phyloP scores from a whole-genome alignment of 441 rosid genomes.

The Geranium incanum region DNA sequence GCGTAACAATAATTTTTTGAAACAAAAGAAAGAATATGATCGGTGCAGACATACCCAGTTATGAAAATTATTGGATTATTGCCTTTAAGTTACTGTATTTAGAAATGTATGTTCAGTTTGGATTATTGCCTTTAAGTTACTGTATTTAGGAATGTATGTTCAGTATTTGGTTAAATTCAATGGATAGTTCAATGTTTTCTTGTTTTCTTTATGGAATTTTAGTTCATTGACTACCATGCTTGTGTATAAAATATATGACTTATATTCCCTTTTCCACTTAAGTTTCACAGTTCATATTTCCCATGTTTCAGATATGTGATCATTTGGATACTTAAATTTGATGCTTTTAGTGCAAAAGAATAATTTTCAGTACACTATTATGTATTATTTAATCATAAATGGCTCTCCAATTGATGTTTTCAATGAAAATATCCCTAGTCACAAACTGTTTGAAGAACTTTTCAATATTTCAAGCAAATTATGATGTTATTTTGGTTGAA shows the following conservation, averaged over 20 bases:
- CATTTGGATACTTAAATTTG: no score
- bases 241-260: background rate
- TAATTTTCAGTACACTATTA: background rate
- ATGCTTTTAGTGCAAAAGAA: background rate
- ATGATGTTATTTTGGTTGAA: background rate
- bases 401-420: background rate
- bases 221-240: background rate
- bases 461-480: no score
- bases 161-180: conserved; percentile 5
- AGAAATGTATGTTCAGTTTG: background rate
- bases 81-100: background rate
- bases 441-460: no score
- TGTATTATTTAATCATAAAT: background rate
- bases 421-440: no score
- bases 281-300: background rate
- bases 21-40: background rate
- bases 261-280: background rate
- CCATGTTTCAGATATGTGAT: no score
- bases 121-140: background rate
- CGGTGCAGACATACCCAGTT: background rate
- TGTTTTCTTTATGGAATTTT: background rate
- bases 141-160: background rate
- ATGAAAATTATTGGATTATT: background rate
- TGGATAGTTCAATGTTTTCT: background rate
- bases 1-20: background rate